Evolutionary conservation across 2,329 filamentous ascomycete genomes (phyloP), one percentile per base, ranked within the genome.

Genomic region (Curvularia spicifera): DNA sequence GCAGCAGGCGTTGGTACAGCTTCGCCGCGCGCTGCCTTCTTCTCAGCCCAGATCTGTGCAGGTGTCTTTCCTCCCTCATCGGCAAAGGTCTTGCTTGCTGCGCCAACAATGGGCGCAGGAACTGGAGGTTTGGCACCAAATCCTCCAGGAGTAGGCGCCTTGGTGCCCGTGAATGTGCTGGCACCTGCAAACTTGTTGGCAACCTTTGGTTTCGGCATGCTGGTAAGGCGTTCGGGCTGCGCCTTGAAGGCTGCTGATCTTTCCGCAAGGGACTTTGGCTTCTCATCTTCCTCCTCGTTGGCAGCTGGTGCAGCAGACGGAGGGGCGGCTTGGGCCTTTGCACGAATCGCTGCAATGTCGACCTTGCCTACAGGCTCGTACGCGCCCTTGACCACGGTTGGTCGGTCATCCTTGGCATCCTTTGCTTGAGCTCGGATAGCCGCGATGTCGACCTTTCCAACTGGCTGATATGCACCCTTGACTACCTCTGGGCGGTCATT

Each of bases 341-440:
- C 89, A 64, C 91, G 87, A 72, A 99, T 97, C 22, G 94, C 93
- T 43, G 91, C 91, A 77, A 99, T 98, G 68, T 99, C 95, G 9
- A 99, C 94, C 79, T 97, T 98, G 46, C 95, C 95, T 20, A 98
- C 83, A 1, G 95, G 95, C 77, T 98, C 91, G 73, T 99, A 99
- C 24, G 93, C 86, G 42, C 95, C 95, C 79, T 96, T 98, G 20
- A 98, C 91, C 5, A 87, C 85, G 1, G 89, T 86, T 3, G 95
- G 95, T 54, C 93, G 85, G 66, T 97, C 90, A 71, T 97, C 92
- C 45, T 67, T 82, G 88, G 81, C 61, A 35, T 66, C 64, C 83
- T 88, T 72, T 79, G 93, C 81, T 85, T 91, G 75, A 83, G 88
- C 80, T 63, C 95, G 87, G 66, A 99, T 90, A 37, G 92, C 93